These are phyloP conservation scores for Macrophomina tecta DNA, from an alignment of 2,329 filamentous ascomycete species.

Conservation along the genomic window DNA sequence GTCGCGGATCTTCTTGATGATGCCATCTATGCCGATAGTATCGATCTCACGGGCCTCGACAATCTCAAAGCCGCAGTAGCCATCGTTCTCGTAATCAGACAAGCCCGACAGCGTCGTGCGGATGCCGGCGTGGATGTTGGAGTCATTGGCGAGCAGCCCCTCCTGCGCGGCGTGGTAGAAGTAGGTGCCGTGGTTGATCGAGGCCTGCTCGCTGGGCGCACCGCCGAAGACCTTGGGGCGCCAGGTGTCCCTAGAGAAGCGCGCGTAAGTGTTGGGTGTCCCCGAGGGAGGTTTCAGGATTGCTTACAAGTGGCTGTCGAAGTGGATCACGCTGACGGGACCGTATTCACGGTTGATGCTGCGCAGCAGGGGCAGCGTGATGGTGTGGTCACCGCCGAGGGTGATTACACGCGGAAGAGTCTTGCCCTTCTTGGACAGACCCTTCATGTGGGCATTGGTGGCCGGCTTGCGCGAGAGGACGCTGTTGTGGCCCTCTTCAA, in stretches of 20 bases:
- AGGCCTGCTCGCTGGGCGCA: slow-evolving; percentile 74
- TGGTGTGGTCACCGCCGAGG: slow-evolving; percentile 68
- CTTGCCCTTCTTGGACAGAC: slow-evolving; percentile 73
- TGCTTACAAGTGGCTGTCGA: slow-evolving; percentile 64
- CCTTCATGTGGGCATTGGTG: slow-evolving; percentile 70
- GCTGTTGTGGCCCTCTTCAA: slow-evolving; percentile 81
- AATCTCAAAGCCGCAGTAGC: slow-evolving; percentile 83
- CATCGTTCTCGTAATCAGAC: slow-evolving; percentile 83
- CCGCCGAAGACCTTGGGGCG: slow-evolving; percentile 87
- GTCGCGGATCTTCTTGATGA: slow-evolving; percentile 78
- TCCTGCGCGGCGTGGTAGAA: slow-evolving; percentile 84
- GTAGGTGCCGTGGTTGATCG: slow-evolving; percentile 87
- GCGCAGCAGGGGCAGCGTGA: slow-evolving; percentile 61
- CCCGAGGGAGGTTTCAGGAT: background rate
- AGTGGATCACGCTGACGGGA: slow-evolving; percentile 69
- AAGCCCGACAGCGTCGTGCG: slow-evolving; percentile 80
- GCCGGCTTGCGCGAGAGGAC: slow-evolving; percentile 73
- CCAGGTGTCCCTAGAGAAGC: slow-evolving; percentile 62
- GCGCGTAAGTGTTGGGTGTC: background rate
- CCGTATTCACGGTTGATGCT: slow-evolving; percentile 70
- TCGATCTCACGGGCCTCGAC: slow-evolving; percentile 77
- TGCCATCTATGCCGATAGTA: slow-evolving; percentile 72
- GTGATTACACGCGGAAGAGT: slow-evolving; percentile 84
- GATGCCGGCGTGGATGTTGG: slow-evolving; percentile 87
- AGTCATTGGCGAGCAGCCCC: slow-evolving; percentile 79